Percentiles rank a stretch among this genome's conserved stretches.
These are phyloP conservation scores for Gnaphalium uliginosum DNA, from an alignment of 129 eudicot species.

Conservation along the genomic window DNA sequence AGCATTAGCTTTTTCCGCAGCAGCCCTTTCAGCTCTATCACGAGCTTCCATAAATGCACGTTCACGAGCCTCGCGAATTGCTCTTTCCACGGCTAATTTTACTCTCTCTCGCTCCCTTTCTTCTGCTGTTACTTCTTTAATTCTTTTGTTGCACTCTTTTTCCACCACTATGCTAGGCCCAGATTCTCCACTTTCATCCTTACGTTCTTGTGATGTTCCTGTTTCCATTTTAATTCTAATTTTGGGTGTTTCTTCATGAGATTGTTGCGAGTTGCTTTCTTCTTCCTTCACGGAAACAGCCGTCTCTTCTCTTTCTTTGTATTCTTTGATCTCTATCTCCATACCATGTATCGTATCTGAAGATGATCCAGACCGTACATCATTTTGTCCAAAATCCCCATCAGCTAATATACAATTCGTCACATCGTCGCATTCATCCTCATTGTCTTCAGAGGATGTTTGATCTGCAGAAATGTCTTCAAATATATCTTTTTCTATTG, in stretches of 20 bases:
- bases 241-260: conserved; percentile 30
- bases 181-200: conserved; percentile 39
- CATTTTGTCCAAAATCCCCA: conserved; percentile 34
- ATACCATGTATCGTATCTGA: conserved; percentile 38
- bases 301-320: conserved; percentile 33
- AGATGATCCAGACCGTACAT: conserved; percentile 38
- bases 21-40: conserved; percentile 74
- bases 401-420: conserved; percentile 27
- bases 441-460: conserved; percentile 31
- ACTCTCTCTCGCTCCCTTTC: conserved; percentile 70
- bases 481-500: conserved; percentile 29
- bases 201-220: conserved; percentile 35
- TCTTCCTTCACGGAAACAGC: conserved; percentile 28
- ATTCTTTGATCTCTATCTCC: conserved; percentile 38
- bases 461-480: conserved; percentile 30
- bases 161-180: conserved; percentile 32
- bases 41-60: conserved; percentile 80
- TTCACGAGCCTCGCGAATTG: conserved; percentile 94
- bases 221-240: conserved; percentile 31
- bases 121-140: conserved; percentile 46
- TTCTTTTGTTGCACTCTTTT: conserved; percentile 32
- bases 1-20: conserved; percentile 42
- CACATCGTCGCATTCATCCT: conserved; percentile 21
- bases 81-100: conserved; percentile 80
- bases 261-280: conserved; percentile 27